Base-by-base conservation (phyloP, 768 basidiomycete species). In the Pleurotus djamor region DNA sequence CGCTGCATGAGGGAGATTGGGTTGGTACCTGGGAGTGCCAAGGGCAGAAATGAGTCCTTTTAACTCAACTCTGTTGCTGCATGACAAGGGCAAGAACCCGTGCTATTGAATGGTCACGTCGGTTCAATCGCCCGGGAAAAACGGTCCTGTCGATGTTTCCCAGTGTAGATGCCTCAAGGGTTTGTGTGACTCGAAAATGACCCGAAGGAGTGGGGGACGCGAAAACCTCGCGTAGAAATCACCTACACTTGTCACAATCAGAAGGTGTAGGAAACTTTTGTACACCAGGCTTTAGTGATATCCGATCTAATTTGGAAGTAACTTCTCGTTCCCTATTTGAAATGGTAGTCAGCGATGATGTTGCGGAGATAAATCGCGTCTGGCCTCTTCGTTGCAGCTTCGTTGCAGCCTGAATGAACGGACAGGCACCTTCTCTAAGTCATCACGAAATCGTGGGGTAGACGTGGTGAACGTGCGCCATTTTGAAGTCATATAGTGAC, bases 281-380 rank as follows among this genome's bases (percentile, higher is more conserved):
- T 32, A 44, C 54, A 16, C 5, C 37, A 43, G 54, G 37, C 54
- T 37, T 37, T 55, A 17, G 54, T 33, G 54, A 55, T 41, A 38
- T 56, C 54, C 54, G 9, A 56, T 37, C 54, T 56, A 56, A 56
- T 56, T 56, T 37, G 54, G 54, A 56, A 56, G 54, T 56, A 56
- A 56, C 41, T 41, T 56, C 54, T 41, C 38, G 54, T 44, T 44
- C 54, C 54, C 41, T 43, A 44, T 33, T 56, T 50, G 28, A 44
- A 43, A 32, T 56, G 9, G 41, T 36, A 38, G 54, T 43, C 54
- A 44, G 37, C 54, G 54, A 44, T 17, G 41, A 56, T 45, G 54
- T 10, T 56, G 54, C 54, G 54, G 54, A 56, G 54, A 56, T 56
- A 45, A 56, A 56, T 32, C 54, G 41, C 41, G 36, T 41, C 41